phyloP scores from a whole-genome alignment of 768 basidiomycete species.

The Neoboletus brunneissimus region DNA sequence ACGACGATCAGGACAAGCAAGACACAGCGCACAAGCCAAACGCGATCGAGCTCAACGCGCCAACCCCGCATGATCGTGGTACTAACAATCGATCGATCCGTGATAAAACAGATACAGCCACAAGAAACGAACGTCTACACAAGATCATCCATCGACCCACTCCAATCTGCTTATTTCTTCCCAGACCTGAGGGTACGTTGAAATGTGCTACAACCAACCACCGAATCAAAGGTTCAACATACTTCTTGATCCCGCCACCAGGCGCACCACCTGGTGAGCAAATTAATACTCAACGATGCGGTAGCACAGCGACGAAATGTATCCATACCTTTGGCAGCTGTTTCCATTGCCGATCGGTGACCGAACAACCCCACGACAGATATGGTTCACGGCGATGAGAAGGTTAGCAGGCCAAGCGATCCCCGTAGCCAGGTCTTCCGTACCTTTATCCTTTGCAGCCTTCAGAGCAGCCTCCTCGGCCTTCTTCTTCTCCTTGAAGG shows the following conservation, averaged over 20 bases:
- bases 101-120: conserved; percentile 1
- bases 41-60: conserved; percentile 24
- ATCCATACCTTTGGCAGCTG: conserved; percentile 32
- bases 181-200: conserved; percentile 48
- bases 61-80: conserved; percentile 14
- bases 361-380: no score
- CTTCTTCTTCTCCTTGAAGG: conserved; percentile 77
- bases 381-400: neutral
- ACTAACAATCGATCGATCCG: neutral
- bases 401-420: neutral
- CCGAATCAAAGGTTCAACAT: conserved; percentile 30
- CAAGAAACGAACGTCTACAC: neutral
- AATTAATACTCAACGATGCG: neutral
- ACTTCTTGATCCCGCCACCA: conserved; percentile 86
- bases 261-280: conserved; percentile 51
- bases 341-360: neutral
- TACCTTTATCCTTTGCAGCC: conserved; percentile 70
- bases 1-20: neutral
- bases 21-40: conserved; percentile 28
- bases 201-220: conserved; percentile 2
- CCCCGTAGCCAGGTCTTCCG: conserved; percentile 14
- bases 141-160: neutral
- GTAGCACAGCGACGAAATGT: conserved; percentile 1
- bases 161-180: conserved; percentile 52
- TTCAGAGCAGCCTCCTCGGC: conserved; percentile 71